Conservation (phyloP, 306 rosid genomes). For the Casuarina cunninghamiana region DNA sequence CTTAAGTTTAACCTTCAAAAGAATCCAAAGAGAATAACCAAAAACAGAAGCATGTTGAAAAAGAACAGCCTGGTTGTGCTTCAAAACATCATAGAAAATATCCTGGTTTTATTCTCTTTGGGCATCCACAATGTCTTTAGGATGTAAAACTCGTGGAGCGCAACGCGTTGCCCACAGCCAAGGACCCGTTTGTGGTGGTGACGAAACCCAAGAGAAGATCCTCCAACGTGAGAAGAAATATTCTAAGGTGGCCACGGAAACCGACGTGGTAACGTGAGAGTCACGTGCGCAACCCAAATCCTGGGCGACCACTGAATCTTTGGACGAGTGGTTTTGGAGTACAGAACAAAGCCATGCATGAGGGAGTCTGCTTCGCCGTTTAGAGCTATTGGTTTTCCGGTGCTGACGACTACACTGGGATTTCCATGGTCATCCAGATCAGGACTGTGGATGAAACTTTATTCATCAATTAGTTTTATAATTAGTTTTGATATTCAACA, state of each 20-base stretch:
- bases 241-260: neutral
- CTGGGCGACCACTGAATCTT: neutral
- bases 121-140: too few relatives aligned
- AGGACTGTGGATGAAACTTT: neutral
- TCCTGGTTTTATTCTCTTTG: too few relatives aligned
- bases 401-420: neutral
- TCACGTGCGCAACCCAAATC: neutral
- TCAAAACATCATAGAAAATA: too few relatives aligned
- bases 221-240: neutral
- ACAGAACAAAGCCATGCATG: conserved; percentile 5
- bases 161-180: too few relatives aligned
- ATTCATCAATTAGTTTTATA: neutral
- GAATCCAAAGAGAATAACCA: too few relatives aligned
- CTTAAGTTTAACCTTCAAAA: too few relatives aligned
- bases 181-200: neutral
- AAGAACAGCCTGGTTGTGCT: too few relatives aligned
- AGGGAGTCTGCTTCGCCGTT: too few relatives aligned
- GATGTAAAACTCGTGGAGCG: too few relatives aligned
- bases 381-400: neutral
- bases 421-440: neutral
- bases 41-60: too few relatives aligned
- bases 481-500: neutral
- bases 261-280: neutral
- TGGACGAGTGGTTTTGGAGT: conserved; percentile 13
- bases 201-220: neutral